Percentiles rank a stretch among this genome's conserved stretches.
phyloP scores from a whole-genome alignment of 768 basidiomycete species.

The Trametes sanguinea region DNA sequence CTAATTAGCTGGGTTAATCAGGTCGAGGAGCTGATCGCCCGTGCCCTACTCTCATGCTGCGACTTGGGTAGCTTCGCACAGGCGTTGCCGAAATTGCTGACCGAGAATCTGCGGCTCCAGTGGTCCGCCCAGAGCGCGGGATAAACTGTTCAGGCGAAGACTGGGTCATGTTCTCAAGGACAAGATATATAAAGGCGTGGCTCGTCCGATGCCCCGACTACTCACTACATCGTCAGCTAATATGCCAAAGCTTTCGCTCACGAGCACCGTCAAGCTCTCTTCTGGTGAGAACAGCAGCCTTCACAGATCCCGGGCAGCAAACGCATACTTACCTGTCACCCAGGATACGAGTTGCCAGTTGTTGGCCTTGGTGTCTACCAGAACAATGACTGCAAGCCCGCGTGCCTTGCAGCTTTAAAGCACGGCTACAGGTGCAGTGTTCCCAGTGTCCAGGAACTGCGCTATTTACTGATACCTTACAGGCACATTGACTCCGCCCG shows the following conservation, averaged over 20 bases:
- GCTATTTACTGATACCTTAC: background rate
- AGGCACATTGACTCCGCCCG: conserved; percentile 61
- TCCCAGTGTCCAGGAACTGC: background rate
- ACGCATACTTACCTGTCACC: background rate
- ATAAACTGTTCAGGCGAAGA: no score
- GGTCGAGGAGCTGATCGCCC: no score
- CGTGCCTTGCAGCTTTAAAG: conserved; percentile 61
- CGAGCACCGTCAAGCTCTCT: conserved; percentile 36
- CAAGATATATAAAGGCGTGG: background rate
- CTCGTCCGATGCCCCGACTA: background rate
- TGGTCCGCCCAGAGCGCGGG: no score
- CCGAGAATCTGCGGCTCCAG: no score
- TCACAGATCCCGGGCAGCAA: background rate
- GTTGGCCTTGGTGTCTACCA: conserved; percentile 74
- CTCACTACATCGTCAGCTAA: background rate
- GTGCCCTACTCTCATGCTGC: no score
- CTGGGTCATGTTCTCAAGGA: background rate
- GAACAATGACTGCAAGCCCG: conserved; percentile 56
- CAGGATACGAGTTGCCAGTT: conserved; percentile 60
- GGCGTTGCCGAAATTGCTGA: no score
- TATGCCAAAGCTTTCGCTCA: conserved; percentile 30
- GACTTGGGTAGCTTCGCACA: no score
- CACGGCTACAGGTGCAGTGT: conserved; percentile 58
- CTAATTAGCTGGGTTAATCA: no score
- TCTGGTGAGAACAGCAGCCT: conserved; percentile 34